phyloP scores from a whole-genome alignment of 169 alveolate genomes.

The Plasmodium knowlesi region DNA sequence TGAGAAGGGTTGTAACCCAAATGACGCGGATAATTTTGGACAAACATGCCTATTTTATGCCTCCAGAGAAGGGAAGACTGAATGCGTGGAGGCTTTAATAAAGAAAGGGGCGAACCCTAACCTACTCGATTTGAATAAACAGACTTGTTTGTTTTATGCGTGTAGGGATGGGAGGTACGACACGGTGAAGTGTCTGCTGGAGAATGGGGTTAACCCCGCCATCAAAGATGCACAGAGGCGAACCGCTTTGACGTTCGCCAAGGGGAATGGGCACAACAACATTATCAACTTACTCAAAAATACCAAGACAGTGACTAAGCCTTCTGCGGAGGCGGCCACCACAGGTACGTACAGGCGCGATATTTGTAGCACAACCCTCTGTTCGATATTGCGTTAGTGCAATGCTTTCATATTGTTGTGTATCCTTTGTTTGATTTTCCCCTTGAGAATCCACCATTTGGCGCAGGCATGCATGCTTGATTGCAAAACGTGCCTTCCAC shows the following conservation, averaged over 20 bases:
- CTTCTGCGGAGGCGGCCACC: neutral
- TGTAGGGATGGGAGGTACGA: constrained; percentile 92
- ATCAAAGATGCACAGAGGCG: constrained; percentile 91
- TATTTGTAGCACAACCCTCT: neutral
- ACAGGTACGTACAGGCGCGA: neutral
- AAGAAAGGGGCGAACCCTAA: constrained; percentile 90
- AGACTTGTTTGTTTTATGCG: constrained; percentile 94
- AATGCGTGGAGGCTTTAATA: constrained; percentile 83
- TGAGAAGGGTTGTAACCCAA: constrained; percentile 91
- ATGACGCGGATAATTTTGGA: constrained; percentile 91
- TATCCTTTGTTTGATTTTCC: neutral
- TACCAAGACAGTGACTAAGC: constrained; percentile 2
- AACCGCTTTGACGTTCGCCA: constrained; percentile 92
- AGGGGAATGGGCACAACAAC: constrained; percentile 89
- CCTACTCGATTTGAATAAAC: constrained; percentile 89
- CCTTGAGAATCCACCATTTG: neutral
- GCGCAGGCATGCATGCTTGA: too few relatives aligned
- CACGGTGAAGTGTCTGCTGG: constrained; percentile 89
- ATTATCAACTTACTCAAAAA: constrained; percentile 87
- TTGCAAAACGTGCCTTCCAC: neutral
- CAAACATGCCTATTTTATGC: constrained; percentile 94
- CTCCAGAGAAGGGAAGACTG: constrained; percentile 93
- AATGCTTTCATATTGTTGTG: too few relatives aligned
- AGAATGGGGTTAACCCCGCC: constrained; percentile 89
- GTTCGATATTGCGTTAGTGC: neutral